Conservation (phyloP, 805 yeast species). For the Lipomyces spencermartinsiae region DNA sequence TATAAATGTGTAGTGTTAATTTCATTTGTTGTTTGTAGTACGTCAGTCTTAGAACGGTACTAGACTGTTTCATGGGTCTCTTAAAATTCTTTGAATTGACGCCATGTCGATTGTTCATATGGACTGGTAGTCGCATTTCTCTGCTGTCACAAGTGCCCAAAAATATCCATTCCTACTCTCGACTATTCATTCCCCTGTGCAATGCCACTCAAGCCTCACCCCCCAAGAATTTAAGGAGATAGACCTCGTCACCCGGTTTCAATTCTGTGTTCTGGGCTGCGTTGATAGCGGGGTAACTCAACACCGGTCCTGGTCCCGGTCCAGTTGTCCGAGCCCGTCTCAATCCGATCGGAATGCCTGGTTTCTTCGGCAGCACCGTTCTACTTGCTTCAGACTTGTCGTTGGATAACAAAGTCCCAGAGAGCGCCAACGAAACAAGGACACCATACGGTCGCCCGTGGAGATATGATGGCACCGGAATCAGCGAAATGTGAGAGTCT, state of each 20-base stretch:
- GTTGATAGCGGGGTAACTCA: slow-evolving; percentile 19
- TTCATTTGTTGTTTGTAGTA: no score
- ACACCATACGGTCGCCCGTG: slow-evolving; percentile 16
- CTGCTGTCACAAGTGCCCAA: neutral
- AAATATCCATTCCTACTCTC: neutral
- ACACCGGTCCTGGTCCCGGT: neutral
- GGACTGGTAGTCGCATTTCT: no score
- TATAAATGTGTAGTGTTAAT: no score
- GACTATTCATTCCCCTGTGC: neutral
- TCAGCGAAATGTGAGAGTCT: slow-evolving; percentile 14
- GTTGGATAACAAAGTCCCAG: slow-evolving; percentile 6
- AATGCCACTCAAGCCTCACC: neutral
- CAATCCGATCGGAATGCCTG: slow-evolving; percentile 25
- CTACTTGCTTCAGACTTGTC: neutral
- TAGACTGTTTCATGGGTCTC: no score
- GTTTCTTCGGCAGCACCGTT: slow-evolving; percentile 2
- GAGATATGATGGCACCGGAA: slow-evolving; percentile 15
- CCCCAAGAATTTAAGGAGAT: slow-evolving; percentile 12
- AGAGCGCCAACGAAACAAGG: slow-evolving; percentile 15
- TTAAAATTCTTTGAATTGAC: no score
- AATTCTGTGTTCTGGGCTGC: slow-evolving; percentile 9
- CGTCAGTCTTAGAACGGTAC: no score
- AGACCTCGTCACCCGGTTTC: slow-evolving; percentile 15
- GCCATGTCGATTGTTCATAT: no score
- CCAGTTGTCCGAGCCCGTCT: neutral